These are phyloP conservation scores for Hericium erinaceus DNA, from an alignment of 768 basidiomycete genomes.

Conservation along the genomic window DNA sequence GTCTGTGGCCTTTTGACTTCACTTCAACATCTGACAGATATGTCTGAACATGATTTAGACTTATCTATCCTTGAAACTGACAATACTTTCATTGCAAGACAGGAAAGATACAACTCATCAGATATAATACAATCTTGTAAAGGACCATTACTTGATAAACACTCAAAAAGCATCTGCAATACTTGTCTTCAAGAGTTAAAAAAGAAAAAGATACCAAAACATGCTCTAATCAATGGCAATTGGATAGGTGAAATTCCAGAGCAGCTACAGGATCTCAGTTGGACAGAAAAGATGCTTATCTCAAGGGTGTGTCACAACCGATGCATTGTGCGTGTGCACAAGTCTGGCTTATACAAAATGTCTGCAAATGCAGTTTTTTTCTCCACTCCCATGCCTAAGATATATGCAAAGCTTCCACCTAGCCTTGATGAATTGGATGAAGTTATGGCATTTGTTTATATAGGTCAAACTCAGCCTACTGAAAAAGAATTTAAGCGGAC, in stretches of 20 bases:
- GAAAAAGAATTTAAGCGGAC: conserved; percentile 18
- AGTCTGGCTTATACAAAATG: conserved; percentile 17
- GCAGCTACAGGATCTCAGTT: conserved; percentile 19
- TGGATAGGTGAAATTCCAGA: conserved; percentile 28
- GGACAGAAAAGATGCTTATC: conserved; percentile 23
- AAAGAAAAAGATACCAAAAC: conserved; percentile 13
- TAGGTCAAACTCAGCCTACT: conserved; percentile 19
- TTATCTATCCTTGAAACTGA: background rate
- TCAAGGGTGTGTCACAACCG: conserved; percentile 21
- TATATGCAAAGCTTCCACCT: conserved; percentile 10
- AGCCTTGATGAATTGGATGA: conserved; percentile 12
- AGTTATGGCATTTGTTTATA: conserved; percentile 22
- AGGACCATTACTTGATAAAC: background rate
- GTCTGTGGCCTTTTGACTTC: background rate
- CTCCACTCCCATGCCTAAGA: conserved; percentile 6
- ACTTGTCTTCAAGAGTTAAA: background rate
- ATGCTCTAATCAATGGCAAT: conserved; percentile 25
- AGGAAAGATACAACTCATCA: background rate
- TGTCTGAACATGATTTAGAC: background rate
- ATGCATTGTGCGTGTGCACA: conserved; percentile 23
- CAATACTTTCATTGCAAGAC: background rate
- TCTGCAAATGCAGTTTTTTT: conserved; percentile 12
- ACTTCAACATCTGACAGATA: background rate
- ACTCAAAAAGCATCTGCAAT: background rate
- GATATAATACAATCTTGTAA: background rate